Evolutionary conservation across 345 rosid species (phyloP), one percentile per base, ranked within the genome.

Genomic region (Lumnitzera littorea): DNA sequence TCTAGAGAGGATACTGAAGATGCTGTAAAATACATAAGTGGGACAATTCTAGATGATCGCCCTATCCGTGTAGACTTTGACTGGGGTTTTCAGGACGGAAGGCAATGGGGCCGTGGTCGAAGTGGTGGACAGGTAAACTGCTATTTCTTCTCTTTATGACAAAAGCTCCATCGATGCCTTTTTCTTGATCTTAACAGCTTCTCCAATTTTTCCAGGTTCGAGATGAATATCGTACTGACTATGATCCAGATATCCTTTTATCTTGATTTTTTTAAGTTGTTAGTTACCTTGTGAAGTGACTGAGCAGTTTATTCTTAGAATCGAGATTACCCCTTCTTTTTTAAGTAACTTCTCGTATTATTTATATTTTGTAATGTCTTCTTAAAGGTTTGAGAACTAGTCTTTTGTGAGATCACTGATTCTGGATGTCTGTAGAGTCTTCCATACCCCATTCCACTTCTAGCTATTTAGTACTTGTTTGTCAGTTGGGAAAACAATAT

Each of bases 41-140:
- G 99, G 36, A 90, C 99, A 15, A 86, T 94, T 71, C 97, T 94
- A 50, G 99, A 90, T 67, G 99, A 94, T 63, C 86, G 99, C 50
- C 99, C 99, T 0, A 86, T 92, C 64, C 96, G 98, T 72, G 99
- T 86, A 6, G 97, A 94, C 71, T 94, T 94, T 82, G 99, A 94
- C 64, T 90, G 99, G 99, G 99, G 99, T 5, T 94, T 94, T 41
- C 85, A 81, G 67, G 99, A 94, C 64, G 99, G 99, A 69, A 84
- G 99, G 73, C 99, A 94, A 71, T 94, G 97, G 97, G 97, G 97
- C 11, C 99, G 99, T 66, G 99, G 99, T 68, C 75, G 88, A 74
- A 94, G 97, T 70, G 99, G 99, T 63, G 99, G 99, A 36, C 99
- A 94, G 87, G 97, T 85, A 67, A 70, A 62, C 41, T 58, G 10